These are phyloP conservation scores for Rhodotorula sphaerocarpa DNA, from an alignment of 768 basidiomycete species.

Conservation along the genomic window DNA sequence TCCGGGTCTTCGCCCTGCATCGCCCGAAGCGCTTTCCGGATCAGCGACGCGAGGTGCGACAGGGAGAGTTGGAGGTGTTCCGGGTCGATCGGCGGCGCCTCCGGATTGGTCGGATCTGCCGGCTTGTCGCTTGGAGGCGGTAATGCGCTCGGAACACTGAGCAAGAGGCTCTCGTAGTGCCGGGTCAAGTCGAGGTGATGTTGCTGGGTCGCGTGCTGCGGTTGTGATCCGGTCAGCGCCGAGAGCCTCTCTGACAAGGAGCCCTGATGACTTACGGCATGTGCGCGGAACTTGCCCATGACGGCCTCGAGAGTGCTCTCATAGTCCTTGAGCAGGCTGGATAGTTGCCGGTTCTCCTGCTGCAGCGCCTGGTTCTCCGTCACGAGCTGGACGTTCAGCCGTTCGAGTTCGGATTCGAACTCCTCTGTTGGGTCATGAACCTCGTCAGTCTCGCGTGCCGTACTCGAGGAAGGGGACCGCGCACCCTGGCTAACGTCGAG, in stretches of 20 bases:
- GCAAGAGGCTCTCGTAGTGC: constrained; percentile 78
- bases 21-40: constrained; percentile 37
- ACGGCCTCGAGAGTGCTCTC: constrained; percentile 89
- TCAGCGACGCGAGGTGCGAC: constrained; percentile 31
- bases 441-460: not conserved
- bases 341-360: constrained; percentile 92
- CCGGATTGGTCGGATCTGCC: constrained; percentile 1
- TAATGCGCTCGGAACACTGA: constrained; percentile 40
- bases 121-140: constrained; percentile 37
- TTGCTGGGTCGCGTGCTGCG: constrained; percentile 84
- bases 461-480: constrained; percentile 23
- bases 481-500: constrained; percentile 75
- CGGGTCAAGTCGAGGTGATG: constrained; percentile 78
- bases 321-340: constrained; percentile 81
- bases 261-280: constrained; percentile 75
- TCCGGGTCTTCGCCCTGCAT: constrained; percentile 39
- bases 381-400: constrained; percentile 75
- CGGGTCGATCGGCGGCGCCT: constrained; percentile 14
- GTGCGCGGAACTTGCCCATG: constrained; percentile 89
- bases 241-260: no score
- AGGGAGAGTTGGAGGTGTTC: constrained; percentile 31
- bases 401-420: constrained; percentile 87
- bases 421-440: constrained; percentile 52
- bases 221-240: no score
- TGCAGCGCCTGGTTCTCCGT: constrained; percentile 87